Percentiles rank a stretch among this genome's conserved stretches.
Conservation (phyloP, 2,329 filamentous ascomycete species). For the Beauveria rudraprayagi region DNA sequence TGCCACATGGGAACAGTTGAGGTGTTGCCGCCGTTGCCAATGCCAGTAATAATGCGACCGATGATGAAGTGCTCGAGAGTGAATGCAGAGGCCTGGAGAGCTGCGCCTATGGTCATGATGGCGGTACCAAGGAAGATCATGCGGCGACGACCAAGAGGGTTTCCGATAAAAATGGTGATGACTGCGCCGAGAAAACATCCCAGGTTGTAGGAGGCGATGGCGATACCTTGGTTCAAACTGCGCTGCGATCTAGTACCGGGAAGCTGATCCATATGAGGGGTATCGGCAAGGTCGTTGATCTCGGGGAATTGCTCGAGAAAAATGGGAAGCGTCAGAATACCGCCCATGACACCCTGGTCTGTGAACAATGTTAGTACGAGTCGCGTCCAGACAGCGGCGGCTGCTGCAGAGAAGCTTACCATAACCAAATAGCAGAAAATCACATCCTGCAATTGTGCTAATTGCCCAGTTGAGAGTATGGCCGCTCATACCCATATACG, state of each 20-base stretch:
- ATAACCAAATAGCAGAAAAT: constrained; percentile 58
- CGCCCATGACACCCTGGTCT: constrained; percentile 72
- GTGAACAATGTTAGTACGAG: constrained; percentile 25
- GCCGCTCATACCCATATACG: constrained; percentile 59
- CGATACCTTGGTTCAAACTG: constrained; percentile 45
- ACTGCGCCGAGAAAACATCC: constrained; percentile 57
- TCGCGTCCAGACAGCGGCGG: background rate
- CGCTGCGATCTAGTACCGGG: constrained; percentile 29
- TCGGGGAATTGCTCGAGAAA: constrained; percentile 53
- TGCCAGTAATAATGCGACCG: constrained; percentile 50
- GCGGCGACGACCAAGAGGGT: constrained; percentile 49
- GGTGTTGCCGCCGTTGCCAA: constrained; percentile 49
- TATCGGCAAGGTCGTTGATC: constrained; percentile 31
- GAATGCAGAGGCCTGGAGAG: constrained; percentile 50
- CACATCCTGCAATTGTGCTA: constrained; percentile 62
- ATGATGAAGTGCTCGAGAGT: constrained; percentile 47
- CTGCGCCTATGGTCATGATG: constrained; percentile 50
- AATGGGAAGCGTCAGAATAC: constrained; percentile 59
- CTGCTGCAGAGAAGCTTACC: constrained; percentile 28
- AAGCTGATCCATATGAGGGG: constrained; percentile 12
- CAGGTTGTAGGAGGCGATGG: constrained; percentile 50
- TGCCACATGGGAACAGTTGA: constrained; percentile 54
- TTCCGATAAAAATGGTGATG: constrained; percentile 58
- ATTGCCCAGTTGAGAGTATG: constrained; percentile 59
- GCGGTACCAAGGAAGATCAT: constrained; percentile 52